Evolutionary conservation across 345 rosid genomes (phyloP), one percentile per base, ranked within the genome.

Genomic region (Moricandia arvensis): DNA sequence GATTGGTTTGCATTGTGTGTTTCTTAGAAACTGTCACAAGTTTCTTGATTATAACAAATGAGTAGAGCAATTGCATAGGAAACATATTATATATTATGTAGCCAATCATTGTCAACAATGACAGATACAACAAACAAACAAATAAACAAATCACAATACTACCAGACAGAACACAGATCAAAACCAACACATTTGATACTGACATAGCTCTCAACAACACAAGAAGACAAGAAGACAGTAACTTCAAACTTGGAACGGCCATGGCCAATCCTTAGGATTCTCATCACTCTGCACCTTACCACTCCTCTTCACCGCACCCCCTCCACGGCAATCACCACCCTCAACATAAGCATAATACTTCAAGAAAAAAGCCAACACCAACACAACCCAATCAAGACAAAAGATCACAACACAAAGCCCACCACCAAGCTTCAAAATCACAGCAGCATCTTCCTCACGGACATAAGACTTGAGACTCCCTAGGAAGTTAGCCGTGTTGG

Each of bases 361-460:
- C 77, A 94, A 78, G 88, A 91, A 89, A 77, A 94, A 94, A 8
- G 98, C 98, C 49, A 94, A 90, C 3, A 87, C 88, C 17, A 94
- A 84, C 66, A 86, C 97, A 8, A 87, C 87, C 98, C 98, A 94
- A 80, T 91, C 97, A 75, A 91, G 63, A 79, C 88, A 86, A 74
- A 94, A 94, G 8, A 91, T 90, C 81, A 85, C 35, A 75, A 79
- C 77, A 45, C 96, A 87, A 15, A 94, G 77, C 49, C 93, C 96
- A 27, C 98, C 97, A 12, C 88, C 90, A 37, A 94, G 76, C 80
- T 84, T 94, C 83, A 94, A 59, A 9, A 94, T 94, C 83, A 89
- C 68, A n/a, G 79, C 82, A 0, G 83, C 98, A 58, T 94, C 98
- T 43, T 89, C 96, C 63, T 91, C 96, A 67, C 91, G 82, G 15